A percentile compares a stretch with the other conserved stretches of the same genome.
These are phyloP conservation scores for Wickerhamiella infanticola DNA, from an alignment of 1,139 yeast species.

Conservation along the genomic window DNA sequence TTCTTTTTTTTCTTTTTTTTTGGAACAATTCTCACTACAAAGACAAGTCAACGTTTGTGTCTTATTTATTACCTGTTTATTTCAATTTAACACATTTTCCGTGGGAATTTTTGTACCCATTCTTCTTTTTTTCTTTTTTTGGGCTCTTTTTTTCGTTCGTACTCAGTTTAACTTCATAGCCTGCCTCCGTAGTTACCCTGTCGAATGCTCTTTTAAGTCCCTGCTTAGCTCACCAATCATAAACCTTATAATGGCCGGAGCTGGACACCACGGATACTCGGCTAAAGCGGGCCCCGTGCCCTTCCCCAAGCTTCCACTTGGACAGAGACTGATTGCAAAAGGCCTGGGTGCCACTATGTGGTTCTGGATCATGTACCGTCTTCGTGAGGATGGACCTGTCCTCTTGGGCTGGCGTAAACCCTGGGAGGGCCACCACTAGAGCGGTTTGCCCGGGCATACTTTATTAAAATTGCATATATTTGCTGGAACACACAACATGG, in stretches of 20 bases:
- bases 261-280: constrained; percentile 18
- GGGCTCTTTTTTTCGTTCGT: not conserved
- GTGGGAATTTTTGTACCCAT: no score
- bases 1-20: constrained; percentile 1
- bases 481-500: no score
- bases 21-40: not conserved
- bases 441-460: no score
- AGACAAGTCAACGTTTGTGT: no score
- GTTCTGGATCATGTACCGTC: constrained; percentile 71
- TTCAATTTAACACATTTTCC: no score
- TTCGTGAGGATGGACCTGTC: constrained; percentile 40
- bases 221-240: constrained; percentile 1
- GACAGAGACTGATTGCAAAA: constrained; percentile 44
- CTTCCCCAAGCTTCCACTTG: constrained; percentile 21
- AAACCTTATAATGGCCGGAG: constrained; percentile 5
- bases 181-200: not conserved
- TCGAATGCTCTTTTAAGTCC: not conserved
- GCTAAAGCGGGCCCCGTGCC: constrained; percentile 24
- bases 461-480: no score
- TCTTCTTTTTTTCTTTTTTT: constrained; percentile 1
- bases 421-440: constrained; percentile 25
- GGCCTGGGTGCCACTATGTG: constrained; percentile 71
- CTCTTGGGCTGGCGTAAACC: constrained; percentile 29
- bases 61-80: no score
- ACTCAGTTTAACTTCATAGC: not conserved